Conservation (phyloP, 2,329 filamentous ascomycete species). For the Acrocalymma vagum region DNA sequence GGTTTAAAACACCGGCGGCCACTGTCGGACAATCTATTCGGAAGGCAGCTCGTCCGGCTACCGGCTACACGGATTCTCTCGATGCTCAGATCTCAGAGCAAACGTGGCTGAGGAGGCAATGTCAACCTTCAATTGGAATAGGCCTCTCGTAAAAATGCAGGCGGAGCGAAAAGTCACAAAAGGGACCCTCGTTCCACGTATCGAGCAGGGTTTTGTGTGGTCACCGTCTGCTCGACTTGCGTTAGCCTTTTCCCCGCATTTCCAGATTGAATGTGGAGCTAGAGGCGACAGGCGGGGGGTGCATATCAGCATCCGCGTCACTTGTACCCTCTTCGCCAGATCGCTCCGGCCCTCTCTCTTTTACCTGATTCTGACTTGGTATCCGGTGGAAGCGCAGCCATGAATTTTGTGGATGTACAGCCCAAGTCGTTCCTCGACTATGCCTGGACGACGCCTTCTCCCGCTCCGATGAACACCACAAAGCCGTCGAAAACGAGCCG, state of each 20-base stretch:
- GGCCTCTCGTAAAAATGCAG: too few species aligned
- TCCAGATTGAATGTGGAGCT: constrained; percentile 26
- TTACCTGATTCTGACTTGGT: constrained; percentile 36
- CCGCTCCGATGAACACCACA: constrained; percentile 22
- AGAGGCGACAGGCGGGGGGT: constrained; percentile 34
- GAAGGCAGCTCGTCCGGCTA: too few species aligned
- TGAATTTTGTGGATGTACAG: constrained; percentile 48
- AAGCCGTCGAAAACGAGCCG: constrained; percentile 45
- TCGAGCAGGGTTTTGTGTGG: too few species aligned
- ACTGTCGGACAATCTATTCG: too few species aligned
- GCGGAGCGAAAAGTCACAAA: too few species aligned
- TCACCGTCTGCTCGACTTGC: too few species aligned
- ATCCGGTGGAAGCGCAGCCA: constrained; percentile 34
- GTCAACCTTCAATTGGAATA: too few species aligned
- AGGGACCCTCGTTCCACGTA: too few species aligned
- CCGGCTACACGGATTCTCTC: too few species aligned
- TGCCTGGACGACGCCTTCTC: constrained; percentile 44
- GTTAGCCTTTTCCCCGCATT: constrained; percentile 39
- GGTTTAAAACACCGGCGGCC: too few species aligned
- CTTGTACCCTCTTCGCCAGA: constrained; percentile 13
- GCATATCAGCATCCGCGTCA: constrained; percentile 32
- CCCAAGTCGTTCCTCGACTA: constrained; percentile 47
- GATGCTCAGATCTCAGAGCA: too few species aligned
- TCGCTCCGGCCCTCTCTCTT: constrained; percentile 24
- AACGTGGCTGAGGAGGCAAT: too few species aligned